These are phyloP conservation scores for Aspergillus oerlinghausenensis DNA, from an alignment of 2,329 filamentous ascomycete species.

Conservation along the genomic window DNA sequence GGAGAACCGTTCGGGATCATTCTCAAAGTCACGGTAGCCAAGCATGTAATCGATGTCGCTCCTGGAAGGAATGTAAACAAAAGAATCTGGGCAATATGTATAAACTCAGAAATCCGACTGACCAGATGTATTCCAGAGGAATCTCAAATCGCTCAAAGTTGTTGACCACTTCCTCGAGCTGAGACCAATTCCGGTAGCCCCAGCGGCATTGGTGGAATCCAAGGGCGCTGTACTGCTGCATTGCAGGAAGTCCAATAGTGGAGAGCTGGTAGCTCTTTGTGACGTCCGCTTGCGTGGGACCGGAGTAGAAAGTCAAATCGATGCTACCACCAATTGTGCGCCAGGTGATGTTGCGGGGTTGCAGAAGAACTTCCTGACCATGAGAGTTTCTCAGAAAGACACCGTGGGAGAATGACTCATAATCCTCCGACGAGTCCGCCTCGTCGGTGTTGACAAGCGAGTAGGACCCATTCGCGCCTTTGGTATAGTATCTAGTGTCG, in stretches of 20 bases:
- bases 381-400: slow-evolving; percentile 75
- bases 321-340: slow-evolving; percentile 69
- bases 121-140: slow-evolving; percentile 51
- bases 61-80: slow-evolving; percentile 11
- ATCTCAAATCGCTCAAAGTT: slow-evolving; percentile 53
- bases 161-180: slow-evolving; percentile 55
- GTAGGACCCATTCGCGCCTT: slow-evolving; percentile 46
- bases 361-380: slow-evolving; percentile 66
- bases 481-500: slow-evolving; percentile 70
- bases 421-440: slow-evolving; percentile 50
- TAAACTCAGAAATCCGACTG: slow-evolving; percentile 1
- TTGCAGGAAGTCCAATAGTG: slow-evolving; percentile 64
- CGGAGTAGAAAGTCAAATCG: slow-evolving; percentile 75
- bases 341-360: slow-evolving; percentile 64
- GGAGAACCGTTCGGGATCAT: slow-evolving; percentile 50
- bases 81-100: neutral
- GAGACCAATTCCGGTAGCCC: slow-evolving; percentile 72
- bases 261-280: slow-evolving; percentile 66
- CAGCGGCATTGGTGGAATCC: slow-evolving; percentile 82
- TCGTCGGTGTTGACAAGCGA: slow-evolving; percentile 52
- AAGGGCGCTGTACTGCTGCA: slow-evolving; percentile 78
- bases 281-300: slow-evolving; percentile 63
- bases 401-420: slow-evolving; percentile 67
- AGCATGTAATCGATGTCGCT: slow-evolving; percentile 56
- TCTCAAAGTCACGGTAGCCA: slow-evolving; percentile 55